Percentiles rank a stretch among this genome's conserved stretches.
Conservation (phyloP, 495 filamentous ascomycete genomes). For the Neurospora intermedia region DNA sequence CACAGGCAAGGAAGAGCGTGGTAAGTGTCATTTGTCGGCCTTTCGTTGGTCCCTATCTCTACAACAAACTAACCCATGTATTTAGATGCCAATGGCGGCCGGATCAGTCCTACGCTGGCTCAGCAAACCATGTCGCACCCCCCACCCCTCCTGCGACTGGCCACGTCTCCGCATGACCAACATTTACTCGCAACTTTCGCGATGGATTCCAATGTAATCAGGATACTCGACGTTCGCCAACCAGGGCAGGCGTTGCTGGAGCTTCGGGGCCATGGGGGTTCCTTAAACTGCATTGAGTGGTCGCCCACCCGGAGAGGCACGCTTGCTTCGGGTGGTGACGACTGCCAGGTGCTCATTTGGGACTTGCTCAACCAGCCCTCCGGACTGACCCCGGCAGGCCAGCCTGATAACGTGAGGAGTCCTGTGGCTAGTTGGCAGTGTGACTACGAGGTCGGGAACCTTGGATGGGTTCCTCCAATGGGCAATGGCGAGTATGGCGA, state of each 20-base stretch:
- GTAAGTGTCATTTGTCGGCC: constrained; percentile 33
- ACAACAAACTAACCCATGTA: constrained; percentile 10
- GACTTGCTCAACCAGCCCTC: constrained; percentile 66
- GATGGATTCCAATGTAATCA: constrained; percentile 81
- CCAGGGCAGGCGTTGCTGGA: constrained; percentile 92
- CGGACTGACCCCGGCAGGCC: constrained; percentile 26
- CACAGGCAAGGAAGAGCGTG: constrained; percentile 74
- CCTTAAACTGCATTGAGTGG: constrained; percentile 93
- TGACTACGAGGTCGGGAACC: constrained; percentile 90
- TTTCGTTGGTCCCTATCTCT: background rate
- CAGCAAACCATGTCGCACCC: constrained; percentile 70
- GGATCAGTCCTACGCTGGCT: constrained; percentile 51
- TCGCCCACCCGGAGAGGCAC: constrained; percentile 76
- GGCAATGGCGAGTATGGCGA: constrained; percentile 64
- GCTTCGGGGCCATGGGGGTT: constrained; percentile 77
- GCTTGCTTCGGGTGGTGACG: constrained; percentile 86
- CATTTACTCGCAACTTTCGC: constrained; percentile 96
- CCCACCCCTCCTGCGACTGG: constrained; percentile 75
- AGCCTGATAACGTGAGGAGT: constrained; percentile 48
- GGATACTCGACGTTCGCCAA: constrained; percentile 93
- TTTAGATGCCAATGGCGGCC: constrained; percentile 35
- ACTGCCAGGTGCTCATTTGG: constrained; percentile 85
- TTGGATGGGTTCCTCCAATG: constrained; percentile 86
- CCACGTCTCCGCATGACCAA: constrained; percentile 90
- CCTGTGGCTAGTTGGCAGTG: constrained; percentile 86